Evolutionary conservation across 129 eudicot genomes (phyloP).

Genomic region (Apium graveolens): DNA sequence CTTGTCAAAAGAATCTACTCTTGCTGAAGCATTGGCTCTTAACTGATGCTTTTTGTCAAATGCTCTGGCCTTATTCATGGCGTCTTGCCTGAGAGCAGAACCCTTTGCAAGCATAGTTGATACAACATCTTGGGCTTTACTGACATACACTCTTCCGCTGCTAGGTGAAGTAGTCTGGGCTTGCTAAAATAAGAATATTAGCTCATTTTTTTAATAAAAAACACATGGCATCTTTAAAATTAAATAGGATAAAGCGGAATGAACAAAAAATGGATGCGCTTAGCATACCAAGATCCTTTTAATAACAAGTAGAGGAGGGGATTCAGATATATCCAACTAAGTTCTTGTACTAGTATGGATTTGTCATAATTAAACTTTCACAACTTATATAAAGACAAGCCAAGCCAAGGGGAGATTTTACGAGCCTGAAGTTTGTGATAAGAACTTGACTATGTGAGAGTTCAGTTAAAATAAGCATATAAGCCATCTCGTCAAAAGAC

Average conservation of each 20-base stretch:
- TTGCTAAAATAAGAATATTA: constrained; percentile 24
- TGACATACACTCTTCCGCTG: constrained; percentile 65
- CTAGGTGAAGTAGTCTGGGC: constrained; percentile 44
- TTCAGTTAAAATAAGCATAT: neutral
- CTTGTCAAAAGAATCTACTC: constrained; percentile 74
- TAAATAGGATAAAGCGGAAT: neutral
- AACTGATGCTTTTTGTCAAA: constrained; percentile 89
- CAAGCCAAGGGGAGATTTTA: neutral
- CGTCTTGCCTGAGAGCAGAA: constrained; percentile 85
- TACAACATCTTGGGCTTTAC: constrained; percentile 90
- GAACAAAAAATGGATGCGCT: neutral
- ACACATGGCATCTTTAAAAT: no score
- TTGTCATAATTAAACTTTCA: neutral
- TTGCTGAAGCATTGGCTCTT: constrained; percentile 85
- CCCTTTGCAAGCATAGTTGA: constrained; percentile 87
- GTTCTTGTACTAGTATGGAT: neutral
- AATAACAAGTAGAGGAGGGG: neutral
- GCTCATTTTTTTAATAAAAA: neutral
- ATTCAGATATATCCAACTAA: neutral
- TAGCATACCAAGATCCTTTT: neutral
- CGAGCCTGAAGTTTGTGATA: neutral
- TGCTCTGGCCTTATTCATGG: constrained; percentile 82
- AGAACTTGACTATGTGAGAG: neutral
- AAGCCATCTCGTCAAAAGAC: neutral
- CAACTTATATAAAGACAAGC: neutral